Evolutionary conservation across 345 rosid genomes (phyloP), one percentile per base, ranked within the genome.

Genomic region (Eucalyptus decipiens): DNA sequence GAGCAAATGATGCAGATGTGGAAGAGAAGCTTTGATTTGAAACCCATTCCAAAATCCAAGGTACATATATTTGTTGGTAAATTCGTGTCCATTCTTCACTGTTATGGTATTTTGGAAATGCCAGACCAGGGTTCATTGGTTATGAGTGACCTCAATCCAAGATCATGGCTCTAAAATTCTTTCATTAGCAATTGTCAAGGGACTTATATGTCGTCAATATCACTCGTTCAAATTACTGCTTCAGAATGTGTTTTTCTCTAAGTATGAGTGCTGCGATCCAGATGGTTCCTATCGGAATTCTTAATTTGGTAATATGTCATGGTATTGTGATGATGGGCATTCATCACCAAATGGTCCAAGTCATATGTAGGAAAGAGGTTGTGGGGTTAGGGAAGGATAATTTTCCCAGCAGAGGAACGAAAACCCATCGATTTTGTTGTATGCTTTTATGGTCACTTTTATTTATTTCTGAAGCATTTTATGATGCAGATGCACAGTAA

Each of bases 1-100:
- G 95, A 97, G 92, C 94, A 94, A 92, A 97, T 97, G 98, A 96
- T 97, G 86, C 91, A 94, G 88, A 92, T 94, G 94, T 96, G 97
- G 99, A 96, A 92, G 91, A 91, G 91, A 58, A 94, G 94, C 88
- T 97, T 97, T 13, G 95, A 96, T 88, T 96, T 97, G 92, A 97
- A 95, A 95, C 91, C 91, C 88, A 93, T 95, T 88, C 96, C 97
- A 23, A 93, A 90, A 92, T 87, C 95, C 65, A 95, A 96, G 99
- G 99, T 97, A 90, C n/a, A 45, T 88, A 28, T 34, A 21, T 47
- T 32, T 47, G 32, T 54, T 56, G 88, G 43, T 54, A 15, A 37
- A 60, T 62, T 26, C 51, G 42, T 30, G 60, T 50, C 58, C 58
- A 48, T 49, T 69, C 4, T 69, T 69, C 80, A 69, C 80, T 32